Conservation (phyloP, 2,329 filamentous ascomycete species). For the Davidsoniella neocaledoniae region DNA sequence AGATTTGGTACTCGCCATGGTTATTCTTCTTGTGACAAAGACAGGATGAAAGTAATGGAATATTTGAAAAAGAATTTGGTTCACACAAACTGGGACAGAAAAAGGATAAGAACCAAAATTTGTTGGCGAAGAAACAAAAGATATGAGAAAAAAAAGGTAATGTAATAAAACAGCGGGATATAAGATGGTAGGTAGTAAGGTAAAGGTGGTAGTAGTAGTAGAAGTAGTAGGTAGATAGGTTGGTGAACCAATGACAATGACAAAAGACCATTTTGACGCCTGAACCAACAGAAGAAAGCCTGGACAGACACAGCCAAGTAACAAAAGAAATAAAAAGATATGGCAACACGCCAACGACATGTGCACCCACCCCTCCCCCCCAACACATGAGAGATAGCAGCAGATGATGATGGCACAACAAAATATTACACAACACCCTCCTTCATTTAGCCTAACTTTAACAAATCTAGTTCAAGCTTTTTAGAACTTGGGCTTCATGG, state of each 20-base stretch:
- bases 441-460: slow-evolving; percentile 12
- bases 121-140: slow-evolving; percentile 7
- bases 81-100: slow-evolving; percentile 1
- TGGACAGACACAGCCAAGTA: slow-evolving; percentile 5
- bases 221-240: background rate
- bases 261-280: slow-evolving; percentile 11
- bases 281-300: slow-evolving; percentile 2
- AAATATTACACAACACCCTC: slow-evolving; percentile 9
- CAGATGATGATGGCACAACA: slow-evolving; percentile 11
- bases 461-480: slow-evolving; percentile 11
- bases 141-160: background rate
- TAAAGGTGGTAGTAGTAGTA: background rate
- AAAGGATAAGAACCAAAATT: background rate
- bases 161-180: slow-evolving; percentile 12
- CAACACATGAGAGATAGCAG: slow-evolving; percentile 8
- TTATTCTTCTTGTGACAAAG: too few species aligned
- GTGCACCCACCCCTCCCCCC: background rate
- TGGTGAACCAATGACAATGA: slow-evolving; percentile 5
- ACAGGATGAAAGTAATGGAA: too few species aligned
- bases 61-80: background rate
- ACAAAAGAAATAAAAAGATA: slow-evolving; percentile 11
- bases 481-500: slow-evolving; percentile 70
- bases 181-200: slow-evolving; percentile 7
- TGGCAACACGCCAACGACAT: background rate
- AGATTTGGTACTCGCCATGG: too few species aligned